Base-by-base conservation (phyloP, 208 protist genomes). In the Trypanosoma cruzi region DNA sequence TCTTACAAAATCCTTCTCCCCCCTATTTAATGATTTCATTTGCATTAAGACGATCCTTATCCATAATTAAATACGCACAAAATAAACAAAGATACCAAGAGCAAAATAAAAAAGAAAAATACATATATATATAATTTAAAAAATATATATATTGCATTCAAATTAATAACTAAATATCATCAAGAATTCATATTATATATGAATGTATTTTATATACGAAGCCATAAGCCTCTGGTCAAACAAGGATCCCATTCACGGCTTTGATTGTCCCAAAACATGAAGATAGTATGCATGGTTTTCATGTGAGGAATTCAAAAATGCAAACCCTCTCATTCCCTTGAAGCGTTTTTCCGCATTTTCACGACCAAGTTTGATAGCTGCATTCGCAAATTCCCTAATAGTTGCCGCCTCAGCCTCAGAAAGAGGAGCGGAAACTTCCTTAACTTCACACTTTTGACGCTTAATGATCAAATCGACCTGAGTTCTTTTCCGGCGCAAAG, bases 211-310 rank as follows among this genome's bases (percentile, higher is more conserved):
- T 52, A 26, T 49, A 26, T 54, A 56, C 70, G 4, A 82, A 56
- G 49, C 72, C 10, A 44, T 1, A 44, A 44, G 18, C 11, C n/a
- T 55, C 2, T 28, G 28, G 29, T 55, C 29, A 85, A 62, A 50
- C 52, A 48, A 40, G 44, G 59, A 6, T 46, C 24, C 44, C 44
- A 66, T 1, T 64, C n/a, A 48, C 46, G 18, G 20, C 11, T 26
- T 52, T 0, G 29, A 42, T 58, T 64, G 13, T 29, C 72, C 57
- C 42, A 93, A 64, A 37, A 82, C 63, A 80, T 84, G 74, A 64
- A 90, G 64, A 56, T 96, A 96, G 62, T 88, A 96, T 4, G 85
- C 69, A 65, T 92, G 73, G 42, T 89, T 76, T 53, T 87, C 73
- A 62, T 93, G 85, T 40, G 67, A 73, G 13, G 70, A 61, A 34